These are phyloP conservation scores for Nasturtium officinale DNA, from an alignment of 345 rosid species.

Conservation along the genomic window DNA sequence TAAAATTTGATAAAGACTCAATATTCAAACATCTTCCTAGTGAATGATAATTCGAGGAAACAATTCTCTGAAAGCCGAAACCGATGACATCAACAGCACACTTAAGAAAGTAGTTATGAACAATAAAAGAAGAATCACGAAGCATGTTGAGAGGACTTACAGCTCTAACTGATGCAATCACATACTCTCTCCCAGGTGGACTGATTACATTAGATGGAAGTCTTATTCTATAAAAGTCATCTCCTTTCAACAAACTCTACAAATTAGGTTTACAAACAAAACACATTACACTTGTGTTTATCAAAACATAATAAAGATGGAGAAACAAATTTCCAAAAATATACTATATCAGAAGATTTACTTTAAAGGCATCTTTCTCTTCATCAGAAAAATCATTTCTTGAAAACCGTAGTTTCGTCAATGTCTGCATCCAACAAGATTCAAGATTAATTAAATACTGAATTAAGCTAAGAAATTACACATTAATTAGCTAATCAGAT, in stretches of 20 bases:
- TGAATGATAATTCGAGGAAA: neutral
- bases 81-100: neutral
- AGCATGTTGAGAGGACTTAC: slow-evolving; percentile 48
- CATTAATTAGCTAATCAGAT: neutral
- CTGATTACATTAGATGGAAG: slow-evolving; percentile 80
- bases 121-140: neutral
- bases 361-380: slow-evolving; percentile 75
- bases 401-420: slow-evolving; percentile 84
- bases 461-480: neutral
- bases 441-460: neutral
- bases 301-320: neutral
- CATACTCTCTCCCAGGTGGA: slow-evolving; percentile 72
- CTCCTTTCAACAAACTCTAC: slow-evolving; percentile 74
- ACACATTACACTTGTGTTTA: slow-evolving; percentile 5
- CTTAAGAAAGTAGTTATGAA: neutral
- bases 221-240: slow-evolving; percentile 87
- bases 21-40: neutral
- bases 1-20: neutral
- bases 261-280: slow-evolving; percentile 17
- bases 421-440: slow-evolving; percentile 53
- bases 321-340: neutral
- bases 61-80: neutral
- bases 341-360: slow-evolving; percentile 22
- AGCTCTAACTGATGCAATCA: slow-evolving; percentile 86
- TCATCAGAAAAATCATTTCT: slow-evolving; percentile 60